These are phyloP conservation scores for Tuber brumale DNA, from an alignment of 495 filamentous ascomycete genomes.

Conservation along the genomic window DNA sequence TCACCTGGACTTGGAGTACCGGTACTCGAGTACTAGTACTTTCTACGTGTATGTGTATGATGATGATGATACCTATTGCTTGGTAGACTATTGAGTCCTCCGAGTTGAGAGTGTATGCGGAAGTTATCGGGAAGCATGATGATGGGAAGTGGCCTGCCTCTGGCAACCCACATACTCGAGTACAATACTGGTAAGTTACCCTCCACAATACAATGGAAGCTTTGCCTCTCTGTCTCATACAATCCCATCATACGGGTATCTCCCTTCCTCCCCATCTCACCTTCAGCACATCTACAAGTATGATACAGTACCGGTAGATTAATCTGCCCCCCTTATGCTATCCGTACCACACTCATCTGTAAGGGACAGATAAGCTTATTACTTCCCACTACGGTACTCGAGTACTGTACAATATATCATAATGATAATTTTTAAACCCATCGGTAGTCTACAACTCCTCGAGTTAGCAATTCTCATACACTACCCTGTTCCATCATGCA, in stretches of 20 bases:
- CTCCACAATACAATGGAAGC: background rate
- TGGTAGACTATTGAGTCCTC: background rate
- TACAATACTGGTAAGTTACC: background rate
- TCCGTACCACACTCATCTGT: background rate
- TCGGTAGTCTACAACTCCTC: background rate
- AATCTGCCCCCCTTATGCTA: background rate
- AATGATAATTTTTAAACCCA: no score
- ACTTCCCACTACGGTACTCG: background rate
- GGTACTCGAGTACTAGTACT: background rate
- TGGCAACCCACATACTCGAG: background rate
- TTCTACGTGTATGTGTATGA: no score
- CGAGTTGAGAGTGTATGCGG: background rate
- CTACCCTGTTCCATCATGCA: background rate
- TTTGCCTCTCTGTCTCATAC: no score
- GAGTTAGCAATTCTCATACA: no score
- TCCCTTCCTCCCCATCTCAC: background rate
- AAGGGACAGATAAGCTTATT: background rate
- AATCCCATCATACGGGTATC: background rate
- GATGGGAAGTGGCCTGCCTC: background rate
- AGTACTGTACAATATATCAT: background rate
- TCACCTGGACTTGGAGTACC: slow-evolving; percentile 2
- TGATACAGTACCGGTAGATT: no score
- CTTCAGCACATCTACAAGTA: background rate
- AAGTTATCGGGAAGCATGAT: background rate
- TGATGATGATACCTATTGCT: no score